Base-by-base conservation (phyloP, 148 eudicot genomes). In the Silene conica region DNA sequence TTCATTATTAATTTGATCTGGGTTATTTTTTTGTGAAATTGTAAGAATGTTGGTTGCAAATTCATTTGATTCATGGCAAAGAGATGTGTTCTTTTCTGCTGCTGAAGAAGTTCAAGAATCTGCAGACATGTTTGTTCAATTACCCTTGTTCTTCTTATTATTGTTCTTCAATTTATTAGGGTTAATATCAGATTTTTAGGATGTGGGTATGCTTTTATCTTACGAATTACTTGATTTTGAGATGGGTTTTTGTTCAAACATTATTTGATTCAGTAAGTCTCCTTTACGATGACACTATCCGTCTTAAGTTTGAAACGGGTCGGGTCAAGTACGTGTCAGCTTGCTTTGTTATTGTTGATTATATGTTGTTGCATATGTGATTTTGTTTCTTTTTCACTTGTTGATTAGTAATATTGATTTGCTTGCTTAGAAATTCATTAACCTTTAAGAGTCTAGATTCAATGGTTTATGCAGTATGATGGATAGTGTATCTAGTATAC, bases 71-170 rank as follows among this genome's bases (percentile, higher is more conserved):
- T 84, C 89, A 83, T 93, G 98, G 98, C 92, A 88, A 85, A 89
- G 82, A 69, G 98, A 93, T 64, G 57, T 86, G 25, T 93, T 93
- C 45, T 93, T 93, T 79, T 84, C 95, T 43, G 98, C 95, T 11
- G 98, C 97, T 23, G 98, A 93, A 71, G 95, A 91, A 82, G 97
- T 93, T 71, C 97, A 93, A 82, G 82, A 85, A 80, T 93, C 98
- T 60, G 87, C 96, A n/a, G 97, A 93, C 71, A 88, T 93, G 97
- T 93, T 85, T 79, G 89, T 83, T 16, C 64, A 11, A 28, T 25
- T 72, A 0, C 43, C 50, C 28, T 28, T n/a, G n/a, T n/a, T 52
- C 38, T 10, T 43, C 12, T 21, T 70, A 58, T 68, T 76, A 5
- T 10, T 55, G 1, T 71, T 69, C 4, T 60, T 68, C 22, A 6